A percentile compares a stretch with the other conserved stretches of the same genome.
These are phyloP conservation scores for Cyberlindnera samutprakarnensis DNA, from an alignment of 805 yeast genomes.

Conservation along the genomic window DNA sequence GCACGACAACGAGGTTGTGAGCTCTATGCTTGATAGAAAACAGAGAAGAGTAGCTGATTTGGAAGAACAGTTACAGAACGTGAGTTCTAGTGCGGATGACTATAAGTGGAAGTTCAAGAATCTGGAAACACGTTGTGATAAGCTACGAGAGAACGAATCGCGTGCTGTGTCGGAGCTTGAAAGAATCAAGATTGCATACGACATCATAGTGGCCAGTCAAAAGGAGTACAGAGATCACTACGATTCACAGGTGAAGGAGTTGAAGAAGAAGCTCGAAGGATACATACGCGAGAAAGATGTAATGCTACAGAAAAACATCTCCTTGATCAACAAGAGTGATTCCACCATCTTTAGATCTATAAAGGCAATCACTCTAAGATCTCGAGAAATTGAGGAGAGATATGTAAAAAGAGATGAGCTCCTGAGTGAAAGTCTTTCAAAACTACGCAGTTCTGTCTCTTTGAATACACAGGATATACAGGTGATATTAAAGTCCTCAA, in stretches of 20 bases:
- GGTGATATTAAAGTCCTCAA: constrained; percentile 37
- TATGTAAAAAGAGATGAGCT: constrained; percentile 40
- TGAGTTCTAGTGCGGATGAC: constrained; percentile 40
- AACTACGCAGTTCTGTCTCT: constrained; percentile 36
- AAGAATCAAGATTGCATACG: constrained; percentile 50
- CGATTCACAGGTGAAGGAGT: constrained; percentile 31
- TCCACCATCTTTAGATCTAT: constrained; percentile 42
- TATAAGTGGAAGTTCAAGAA: constrained; percentile 42
- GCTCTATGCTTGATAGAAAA: constrained; percentile 59
- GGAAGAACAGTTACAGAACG: constrained; percentile 48
- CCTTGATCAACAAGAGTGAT: constrained; percentile 35
- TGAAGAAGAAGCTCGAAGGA: constrained; percentile 30
- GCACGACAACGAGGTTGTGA: constrained; percentile 72
- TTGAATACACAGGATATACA: constrained; percentile 43
- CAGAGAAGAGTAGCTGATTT: constrained; percentile 62
- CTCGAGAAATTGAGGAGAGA: constrained; percentile 41
- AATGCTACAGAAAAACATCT: constrained; percentile 29
- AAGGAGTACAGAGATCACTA: constrained; percentile 44
- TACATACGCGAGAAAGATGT: constrained; percentile 31
- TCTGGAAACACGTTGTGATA: constrained; percentile 40
- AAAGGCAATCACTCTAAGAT: constrained; percentile 39
- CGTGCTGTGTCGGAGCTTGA: constrained; percentile 44
- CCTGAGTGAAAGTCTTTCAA: constrained; percentile 34
- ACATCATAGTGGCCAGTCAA: constrained; percentile 45
- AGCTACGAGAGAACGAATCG: constrained; percentile 38